These are phyloP conservation scores for Solanum dulcamara DNA, from an alignment of 257 asterid genomes.

Conservation along the genomic window DNA sequence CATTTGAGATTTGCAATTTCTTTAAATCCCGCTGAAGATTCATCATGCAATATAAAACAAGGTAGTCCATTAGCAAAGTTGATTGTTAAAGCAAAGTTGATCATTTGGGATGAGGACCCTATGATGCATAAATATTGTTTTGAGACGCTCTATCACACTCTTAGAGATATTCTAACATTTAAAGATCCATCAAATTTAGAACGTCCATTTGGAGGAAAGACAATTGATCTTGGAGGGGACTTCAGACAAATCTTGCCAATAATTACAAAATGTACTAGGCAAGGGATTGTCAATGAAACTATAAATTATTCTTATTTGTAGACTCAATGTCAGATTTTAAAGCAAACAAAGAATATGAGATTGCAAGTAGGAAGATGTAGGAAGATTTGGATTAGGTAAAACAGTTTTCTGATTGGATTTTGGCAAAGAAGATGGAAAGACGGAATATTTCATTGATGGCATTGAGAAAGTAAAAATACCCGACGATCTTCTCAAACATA, in stretches of 20 bases:
- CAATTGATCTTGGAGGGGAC: not conserved
- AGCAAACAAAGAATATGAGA: too few relatives aligned
- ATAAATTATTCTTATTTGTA: not conserved
- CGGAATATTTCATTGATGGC: too few relatives aligned
- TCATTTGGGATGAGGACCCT: too few relatives aligned
- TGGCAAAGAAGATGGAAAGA: too few relatives aligned
- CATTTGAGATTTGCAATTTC: not conserved
- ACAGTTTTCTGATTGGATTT: too few relatives aligned
- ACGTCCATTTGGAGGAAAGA: not conserved
- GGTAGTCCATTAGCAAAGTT: not conserved
- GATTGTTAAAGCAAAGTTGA: not conserved
- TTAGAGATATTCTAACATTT: not conserved
- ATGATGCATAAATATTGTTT: not conserved
- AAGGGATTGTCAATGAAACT: not conserved
- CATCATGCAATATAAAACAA: not conserved
- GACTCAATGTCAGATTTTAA: too few relatives aligned
- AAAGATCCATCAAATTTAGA: not conserved
- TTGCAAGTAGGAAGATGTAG: too few relatives aligned
- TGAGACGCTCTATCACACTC: not conserved
- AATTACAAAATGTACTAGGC: not conserved
- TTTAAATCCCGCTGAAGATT: not conserved
- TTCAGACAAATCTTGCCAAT: not conserved
- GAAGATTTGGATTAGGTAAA: too few relatives aligned
- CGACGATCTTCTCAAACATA: too few relatives aligned
- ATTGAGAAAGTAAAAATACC: too few relatives aligned